phyloP scores from a whole-genome alignment of 2,329 filamentous ascomycete genomes.

The Botrytis paeoniae region DNA sequence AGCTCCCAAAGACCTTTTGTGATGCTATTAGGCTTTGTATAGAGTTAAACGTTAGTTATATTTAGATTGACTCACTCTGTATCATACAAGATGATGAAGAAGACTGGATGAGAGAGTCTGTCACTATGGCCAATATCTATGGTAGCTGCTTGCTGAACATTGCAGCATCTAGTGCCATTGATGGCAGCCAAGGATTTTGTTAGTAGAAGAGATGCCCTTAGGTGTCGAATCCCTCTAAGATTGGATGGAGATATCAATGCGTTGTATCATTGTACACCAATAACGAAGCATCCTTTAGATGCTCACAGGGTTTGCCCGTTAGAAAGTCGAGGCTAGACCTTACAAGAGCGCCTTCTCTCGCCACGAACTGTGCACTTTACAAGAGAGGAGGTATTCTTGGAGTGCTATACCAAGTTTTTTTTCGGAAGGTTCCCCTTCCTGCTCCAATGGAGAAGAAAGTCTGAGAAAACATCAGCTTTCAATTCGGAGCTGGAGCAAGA shows the following conservation, averaged over 20 bases:
- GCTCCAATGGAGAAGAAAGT: background rate
- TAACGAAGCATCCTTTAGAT: accelerated
- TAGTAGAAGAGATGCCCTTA: background rate
- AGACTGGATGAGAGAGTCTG: background rate
- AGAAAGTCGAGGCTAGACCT: background rate
- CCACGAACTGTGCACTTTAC: background rate
- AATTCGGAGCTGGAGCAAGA: background rate
- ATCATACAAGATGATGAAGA: background rate
- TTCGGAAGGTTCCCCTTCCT: background rate
- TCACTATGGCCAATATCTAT: background rate
- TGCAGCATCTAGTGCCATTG: background rate
- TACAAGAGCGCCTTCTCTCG: background rate
- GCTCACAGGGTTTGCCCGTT: background rate
- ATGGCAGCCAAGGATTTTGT: background rate
- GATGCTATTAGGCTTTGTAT: background rate
- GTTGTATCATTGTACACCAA: background rate
- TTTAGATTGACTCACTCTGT: background rate
- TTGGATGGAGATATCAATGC: accelerated
- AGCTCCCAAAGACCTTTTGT: background rate
- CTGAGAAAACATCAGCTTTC: background rate
- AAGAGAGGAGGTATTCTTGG: background rate
- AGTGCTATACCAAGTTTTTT: background rate
- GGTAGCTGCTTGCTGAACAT: background rate
- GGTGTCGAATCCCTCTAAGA: background rate
- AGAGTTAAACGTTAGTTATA: background rate